These are phyloP conservation scores for Nematodospora anomalae DNA, from an alignment of 1,139 yeast species.

Conservation along the genomic window DNA sequence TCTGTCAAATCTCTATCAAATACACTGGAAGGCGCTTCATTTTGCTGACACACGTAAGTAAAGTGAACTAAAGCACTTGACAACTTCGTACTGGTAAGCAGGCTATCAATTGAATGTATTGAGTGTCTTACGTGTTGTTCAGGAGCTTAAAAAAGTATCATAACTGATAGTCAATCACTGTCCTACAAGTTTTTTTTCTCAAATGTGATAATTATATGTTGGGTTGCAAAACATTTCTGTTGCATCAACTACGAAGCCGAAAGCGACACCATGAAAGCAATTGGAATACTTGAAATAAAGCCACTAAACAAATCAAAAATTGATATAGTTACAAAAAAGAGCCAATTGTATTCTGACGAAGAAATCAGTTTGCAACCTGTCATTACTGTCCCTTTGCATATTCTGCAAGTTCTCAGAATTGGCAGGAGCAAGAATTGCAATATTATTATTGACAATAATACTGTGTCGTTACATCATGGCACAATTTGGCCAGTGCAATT, in stretches of 20 bases:
- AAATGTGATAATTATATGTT: no score
- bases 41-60: no score
- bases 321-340: neutral
- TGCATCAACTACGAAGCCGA: neutral
- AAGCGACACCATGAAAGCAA: conserved; percentile 1
- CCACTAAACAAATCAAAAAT: neutral
- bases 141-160: no score
- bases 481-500: conserved; percentile 51
- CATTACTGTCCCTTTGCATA: conserved; percentile 12
- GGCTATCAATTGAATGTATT: no score
- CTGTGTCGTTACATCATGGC: conserved; percentile 46
- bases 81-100: no score
- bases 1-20: no score
- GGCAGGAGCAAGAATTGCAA: conserved; percentile 18
- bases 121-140: no score
- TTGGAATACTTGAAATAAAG: conserved; percentile 4
- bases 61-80: no score
- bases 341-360: neutral
- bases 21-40: no score
- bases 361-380: no score
- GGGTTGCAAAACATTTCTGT: conserved; percentile 4
- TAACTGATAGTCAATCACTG: no score
- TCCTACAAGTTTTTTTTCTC: no score
- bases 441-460: conserved; percentile 15
- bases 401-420: conserved; percentile 15